Evolutionary conservation across 805 yeast species (phyloP), one percentile per base, ranked within the genome.

Genomic region (Hanseniaspora lindneri): DNA sequence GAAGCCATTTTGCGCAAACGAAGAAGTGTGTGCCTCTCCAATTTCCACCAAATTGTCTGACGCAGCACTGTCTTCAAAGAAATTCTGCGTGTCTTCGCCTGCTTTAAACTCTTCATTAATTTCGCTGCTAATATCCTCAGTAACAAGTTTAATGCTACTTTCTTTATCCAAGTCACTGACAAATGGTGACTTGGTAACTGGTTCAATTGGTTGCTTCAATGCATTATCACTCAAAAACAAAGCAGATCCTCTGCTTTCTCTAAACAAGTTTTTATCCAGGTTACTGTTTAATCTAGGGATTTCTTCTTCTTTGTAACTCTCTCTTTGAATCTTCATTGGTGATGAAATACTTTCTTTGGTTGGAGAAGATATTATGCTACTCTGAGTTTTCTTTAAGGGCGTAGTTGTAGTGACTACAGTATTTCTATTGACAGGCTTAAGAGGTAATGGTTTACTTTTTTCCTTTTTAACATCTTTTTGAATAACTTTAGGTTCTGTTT

Each of bases 281-380:
- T 37, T 47, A n/a, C 47, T 41, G 19, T 41, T 35, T 24, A 47
- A 13, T 30, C 32, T 47, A 10, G 51, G 51, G 11, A 47, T 34
- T 6, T 47, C 51, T 3, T 28, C 33, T 6, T 47, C 47, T 28
- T 28, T 24, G n/a, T 41, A 35, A 21, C 3, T 24, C 4, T 47
- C 47, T 29, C 51, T 47, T 17, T 41, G 41, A 19, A 47, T 47
- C 17, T 47, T 47, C 2, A 47, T n/a, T 24, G 51, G 51, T 2
- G 42, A 44, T 16, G 49, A 44, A 13, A 44, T 44, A 21, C 13
- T 21, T 16, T 44, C n/a, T 24, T 44, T 44, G 2, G 42, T 29
- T 9, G 49, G 49, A 5, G 49, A 47, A n/a, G 43, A 19, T 8
- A 27, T 20, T 2, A n/a, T n/a, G n/a, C n/a, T n/a, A n/a, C n/a